These are phyloP conservation scores for Friedmanniomyces endolithicus DNA, from an alignment of 495 filamentous ascomycete genomes.

Conservation along the genomic window DNA sequence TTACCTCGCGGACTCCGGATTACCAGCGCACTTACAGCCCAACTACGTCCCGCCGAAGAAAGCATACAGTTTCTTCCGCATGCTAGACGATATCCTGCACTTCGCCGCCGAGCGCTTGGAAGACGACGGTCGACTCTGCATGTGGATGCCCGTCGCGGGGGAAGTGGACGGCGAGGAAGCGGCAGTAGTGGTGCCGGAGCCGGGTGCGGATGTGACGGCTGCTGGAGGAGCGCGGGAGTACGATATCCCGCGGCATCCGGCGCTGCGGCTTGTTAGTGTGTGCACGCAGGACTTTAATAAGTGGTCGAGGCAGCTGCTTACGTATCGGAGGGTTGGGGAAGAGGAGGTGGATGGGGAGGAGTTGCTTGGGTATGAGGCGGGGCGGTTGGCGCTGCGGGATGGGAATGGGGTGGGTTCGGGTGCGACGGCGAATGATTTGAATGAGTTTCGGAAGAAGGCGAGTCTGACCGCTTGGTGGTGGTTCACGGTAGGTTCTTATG, in stretches of 20 bases:
- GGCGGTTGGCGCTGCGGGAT: not conserved
- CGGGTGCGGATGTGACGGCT: constrained; percentile 33
- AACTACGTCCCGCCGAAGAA: constrained; percentile 81
- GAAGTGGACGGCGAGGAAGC: constrained; percentile 38
- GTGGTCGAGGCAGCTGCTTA: constrained; percentile 81
- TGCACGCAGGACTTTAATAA: constrained; percentile 80
- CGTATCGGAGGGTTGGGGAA: constrained; percentile 62
- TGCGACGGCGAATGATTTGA: constrained; percentile 24
- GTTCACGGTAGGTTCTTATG: not conserved
- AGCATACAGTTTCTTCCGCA: constrained; percentile 78
- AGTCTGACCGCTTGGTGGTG: not conserved
- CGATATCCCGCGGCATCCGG: constrained; percentile 62
- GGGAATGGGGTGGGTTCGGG: not conserved
- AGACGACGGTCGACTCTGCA: constrained; percentile 65
- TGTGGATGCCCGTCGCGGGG: constrained; percentile 96
- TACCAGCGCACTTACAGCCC: constrained; percentile 54
- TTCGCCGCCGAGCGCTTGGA: constrained; percentile 72
- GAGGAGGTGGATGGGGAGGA: constrained; percentile 36
- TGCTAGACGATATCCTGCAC: constrained; percentile 77
- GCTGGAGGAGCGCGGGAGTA: no score
- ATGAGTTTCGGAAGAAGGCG: constrained; percentile 24
- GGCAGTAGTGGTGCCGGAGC: not conserved
- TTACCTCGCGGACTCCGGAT: constrained; percentile 48
- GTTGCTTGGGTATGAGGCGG: constrained; percentile 9
- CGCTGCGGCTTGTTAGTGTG: constrained; percentile 60